A percentile compares a stretch with the other conserved stretches of the same genome.
Evolutionary conservation across 2,329 filamentous ascomycete species (phyloP).

Genomic region (Exophiala sp.): DNA sequence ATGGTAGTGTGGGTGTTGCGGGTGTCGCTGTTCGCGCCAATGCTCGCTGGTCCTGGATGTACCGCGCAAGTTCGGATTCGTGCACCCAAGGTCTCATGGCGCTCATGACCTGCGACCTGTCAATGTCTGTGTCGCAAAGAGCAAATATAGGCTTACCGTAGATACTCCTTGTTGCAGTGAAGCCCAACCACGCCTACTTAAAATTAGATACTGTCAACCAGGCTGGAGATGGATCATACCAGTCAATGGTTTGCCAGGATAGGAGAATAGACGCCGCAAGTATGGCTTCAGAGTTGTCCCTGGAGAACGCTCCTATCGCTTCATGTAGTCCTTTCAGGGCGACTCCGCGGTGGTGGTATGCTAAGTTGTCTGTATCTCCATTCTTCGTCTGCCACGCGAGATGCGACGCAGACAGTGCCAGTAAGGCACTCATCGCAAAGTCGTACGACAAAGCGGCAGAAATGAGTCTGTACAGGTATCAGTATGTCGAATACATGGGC

Average conservation of each 20-base stretch:
- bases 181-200: constrained; percentile 78
- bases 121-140: not conserved
- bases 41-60: constrained; percentile 40
- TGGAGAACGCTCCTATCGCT: constrained; percentile 79
- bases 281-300: constrained; percentile 83
- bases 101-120: constrained; percentile 65
- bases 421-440: constrained; percentile 90
- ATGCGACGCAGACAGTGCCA: constrained; percentile 93
- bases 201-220: constrained; percentile 34
- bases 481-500: constrained; percentile 23
- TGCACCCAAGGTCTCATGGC: constrained; percentile 91
- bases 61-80: constrained; percentile 63
- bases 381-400: constrained; percentile 86
- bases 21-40: constrained; percentile 36
- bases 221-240: constrained; percentile 57
- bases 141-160: constrained; percentile 59
- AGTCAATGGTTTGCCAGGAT: constrained; percentile 95
- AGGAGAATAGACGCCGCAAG: constrained; percentile 87
- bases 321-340: constrained; percentile 85
- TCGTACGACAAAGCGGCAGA: constrained; percentile 74
- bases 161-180: constrained; percentile 89
- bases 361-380: constrained; percentile 78
- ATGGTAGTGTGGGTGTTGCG: constrained; percentile 32
- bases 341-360: constrained; percentile 80
- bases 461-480: constrained; percentile 62